Percentiles rank a stretch among this genome's conserved stretches.
These are phyloP conservation scores for Gastrolobium bilobum DNA, from an alignment of 306 rosid genomes.

Conservation along the genomic window DNA sequence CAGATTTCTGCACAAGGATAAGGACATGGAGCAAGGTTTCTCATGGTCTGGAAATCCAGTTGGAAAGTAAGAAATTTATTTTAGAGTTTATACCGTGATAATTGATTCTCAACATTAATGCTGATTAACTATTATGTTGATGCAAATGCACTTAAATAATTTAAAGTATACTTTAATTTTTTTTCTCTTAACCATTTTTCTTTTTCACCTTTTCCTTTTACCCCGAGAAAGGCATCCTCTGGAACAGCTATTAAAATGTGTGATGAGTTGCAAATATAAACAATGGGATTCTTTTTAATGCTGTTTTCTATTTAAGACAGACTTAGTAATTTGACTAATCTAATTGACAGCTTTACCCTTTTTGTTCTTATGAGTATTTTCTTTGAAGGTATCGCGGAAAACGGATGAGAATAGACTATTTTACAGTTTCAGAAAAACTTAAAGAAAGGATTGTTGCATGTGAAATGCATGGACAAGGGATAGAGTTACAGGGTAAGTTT, in stretches of 20 bases:
- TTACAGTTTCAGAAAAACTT: conserved; percentile 72
- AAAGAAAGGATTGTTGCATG: conserved; percentile 80
- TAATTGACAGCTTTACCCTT: conserved; percentile 26
- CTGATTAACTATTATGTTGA: conserved; percentile 23
- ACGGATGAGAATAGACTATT: conserved; percentile 97
- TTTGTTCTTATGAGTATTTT: conserved; percentile 43
- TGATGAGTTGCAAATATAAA: conserved; percentile 11
- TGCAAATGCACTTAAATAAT: conserved; percentile 23
- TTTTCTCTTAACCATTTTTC: neutral
- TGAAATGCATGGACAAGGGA: conserved; percentile 88
- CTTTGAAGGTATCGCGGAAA: conserved; percentile 93
- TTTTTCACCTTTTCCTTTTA: neutral
- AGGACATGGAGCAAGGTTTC: conserved; percentile 89
- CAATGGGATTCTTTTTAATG: neutral
- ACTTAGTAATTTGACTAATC: conserved; percentile 33
- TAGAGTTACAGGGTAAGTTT: conserved; percentile 80
- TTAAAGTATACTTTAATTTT: neutral
- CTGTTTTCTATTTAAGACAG: conserved; percentile 13
- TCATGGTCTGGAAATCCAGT: conserved; percentile 98
- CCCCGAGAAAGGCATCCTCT: conserved; percentile 29
- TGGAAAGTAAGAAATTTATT: conserved; percentile 75
- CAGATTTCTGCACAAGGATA: conserved; percentile 83
- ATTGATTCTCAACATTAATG: conserved; percentile 40
- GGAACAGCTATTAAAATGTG: conserved; percentile 12
- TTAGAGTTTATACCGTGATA: conserved; percentile 14